Base-by-base conservation (phyloP, 2,329 filamentous ascomycete genomes). In the Fusarium nurragi region DNA sequence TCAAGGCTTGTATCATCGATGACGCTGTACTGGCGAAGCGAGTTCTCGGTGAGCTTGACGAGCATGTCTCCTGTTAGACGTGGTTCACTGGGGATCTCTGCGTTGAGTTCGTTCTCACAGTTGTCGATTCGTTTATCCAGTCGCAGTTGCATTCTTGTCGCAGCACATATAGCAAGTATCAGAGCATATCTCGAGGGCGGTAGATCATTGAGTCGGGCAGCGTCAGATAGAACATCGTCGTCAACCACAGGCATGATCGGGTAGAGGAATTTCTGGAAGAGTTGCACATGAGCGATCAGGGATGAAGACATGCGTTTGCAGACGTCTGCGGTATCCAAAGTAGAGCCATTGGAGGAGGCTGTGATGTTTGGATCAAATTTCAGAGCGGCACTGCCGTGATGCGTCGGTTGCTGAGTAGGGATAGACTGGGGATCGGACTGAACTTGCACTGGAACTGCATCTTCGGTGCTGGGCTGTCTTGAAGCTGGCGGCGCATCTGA, bases 161-260 rank as follows among this genome's bases (percentile, higher is more conserved):
- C 71, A 1, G 74, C 73, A 25, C 72, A 75, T 19, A 76, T 52
- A 0, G 74, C 63, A 3, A 73, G 47, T 19, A 76, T 65, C 14
- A 75, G 64, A 25, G 72, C 71, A 38, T 75, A 73, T 23, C 73
- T 55, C 8, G 71, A 67, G 1, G 73, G 70, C 0, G 73, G 37
- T 3, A 75, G 34, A n/a, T 68, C 56, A 4, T 71, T 65, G 10
- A 74, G 37, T 10, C 68, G 63, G 9, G 58, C 45, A 13, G 71
- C 71, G 43, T 76, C 74, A 7, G 64, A 32, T 3, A 73, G 49
- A 16, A 76, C 60, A n/a, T 71, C 69, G 5, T 72, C 72, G 21
- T 75, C 65, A 8, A 75, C 55, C 1, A 73, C 72, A 16, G 74
- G 74, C 73, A 76, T 75, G 6, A 76, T 76, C 1, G 74, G 74